Base-by-base conservation (phyloP, 768 basidiomycete species). In the Phlegmacium glaucopus region DNA sequence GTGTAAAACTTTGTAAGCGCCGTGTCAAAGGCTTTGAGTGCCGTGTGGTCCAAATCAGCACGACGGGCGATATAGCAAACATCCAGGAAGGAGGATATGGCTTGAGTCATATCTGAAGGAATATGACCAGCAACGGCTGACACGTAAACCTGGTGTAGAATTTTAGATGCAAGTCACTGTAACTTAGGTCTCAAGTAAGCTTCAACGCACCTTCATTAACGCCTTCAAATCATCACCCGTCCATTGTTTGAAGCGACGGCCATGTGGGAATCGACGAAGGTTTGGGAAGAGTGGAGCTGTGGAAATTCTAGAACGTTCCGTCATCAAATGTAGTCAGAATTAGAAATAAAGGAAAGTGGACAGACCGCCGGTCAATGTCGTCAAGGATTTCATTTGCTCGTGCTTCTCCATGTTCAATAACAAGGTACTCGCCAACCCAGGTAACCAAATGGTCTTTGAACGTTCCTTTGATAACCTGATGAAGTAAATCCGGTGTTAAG, bases 401-500 rank as follows among this genome's bases (percentile, higher is more conserved):
- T 11, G 32, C n/a, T 34, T 2, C 22, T 22, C 22, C 22, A 5
- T 22, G 22, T 39, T 12, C 48, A 7, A 29, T 7, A n/a, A 39
- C n/a, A 3, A 74, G 42, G 43, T 71, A 71, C 10, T 62, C 47
- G 1, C 45, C 35, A 0, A 65, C 56, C 70, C 70, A 73, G 3
- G 34, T 39, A 4, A 72, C 66, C 7, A 72, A 53, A 42, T 71
- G 71, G 30, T 70, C 72, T 48, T 70, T 71, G 57, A 71, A 72
- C 1, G 57, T 61, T 5, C 68, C 67, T 47, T 71, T 71, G 49
- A 71, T 69, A 10, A 72, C 28, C 52, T 71, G 68, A 49, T 71
- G 69, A 0, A 69, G 57, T 1, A 68, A 51, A 48, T 68, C 61
- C 6, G 64, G 61, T 0, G 63, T 35, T 1, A 68, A n/a, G 4